Evolutionary conservation across 1,139 yeast genomes (phyloP), one percentile per base, ranked within the genome.

Genomic region (Kodamaea ohmeri): DNA sequence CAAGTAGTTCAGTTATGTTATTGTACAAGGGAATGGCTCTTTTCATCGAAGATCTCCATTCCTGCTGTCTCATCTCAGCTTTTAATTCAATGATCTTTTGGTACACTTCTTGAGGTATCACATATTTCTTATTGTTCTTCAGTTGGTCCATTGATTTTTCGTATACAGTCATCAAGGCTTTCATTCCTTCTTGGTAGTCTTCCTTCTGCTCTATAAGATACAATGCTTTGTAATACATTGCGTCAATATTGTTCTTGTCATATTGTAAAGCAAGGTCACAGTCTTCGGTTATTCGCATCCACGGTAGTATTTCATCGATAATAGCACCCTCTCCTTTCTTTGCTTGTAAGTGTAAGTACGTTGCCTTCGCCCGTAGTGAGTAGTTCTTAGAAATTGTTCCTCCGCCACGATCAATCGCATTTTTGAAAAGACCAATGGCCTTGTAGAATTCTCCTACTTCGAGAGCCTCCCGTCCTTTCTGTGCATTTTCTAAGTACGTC

Each of bases 101-200:
- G 38, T 50, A 52, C 2, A 55, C 49, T 18, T 50, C 51, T 30
- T 48, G 49, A 3, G 58, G 56, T 25, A 52, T 30, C 22, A 44
- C 31, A 33, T 43, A 51, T 28, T 28, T 61, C 49, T 37, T 47
- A 42, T 36, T 42, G 13, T 36, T 51, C 50, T 42, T 65, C 42
- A 38, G 60, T 35, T 27, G 53, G 43, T 37, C 55, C 53, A 49
- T 50, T 31, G 49, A 61, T 49, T 36, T 56, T 43, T 53, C 49
- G 43, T 67, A 67, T 0, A 68, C 71, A 13, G 43, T 51, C 8
- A 45, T 43, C 19, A 65, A 39, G 32, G 59, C 50, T 5, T 49
- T 41, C 38, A 63, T 52, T 0, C 68, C 69, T 29, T 49, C 52
- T 6, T 53, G 53, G 3, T 55, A 50, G 8, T 58, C 38, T 42